Conservation (phyloP, 2,329 filamentous ascomycete genomes). For the Aquanectria penicillioides region DNA sequence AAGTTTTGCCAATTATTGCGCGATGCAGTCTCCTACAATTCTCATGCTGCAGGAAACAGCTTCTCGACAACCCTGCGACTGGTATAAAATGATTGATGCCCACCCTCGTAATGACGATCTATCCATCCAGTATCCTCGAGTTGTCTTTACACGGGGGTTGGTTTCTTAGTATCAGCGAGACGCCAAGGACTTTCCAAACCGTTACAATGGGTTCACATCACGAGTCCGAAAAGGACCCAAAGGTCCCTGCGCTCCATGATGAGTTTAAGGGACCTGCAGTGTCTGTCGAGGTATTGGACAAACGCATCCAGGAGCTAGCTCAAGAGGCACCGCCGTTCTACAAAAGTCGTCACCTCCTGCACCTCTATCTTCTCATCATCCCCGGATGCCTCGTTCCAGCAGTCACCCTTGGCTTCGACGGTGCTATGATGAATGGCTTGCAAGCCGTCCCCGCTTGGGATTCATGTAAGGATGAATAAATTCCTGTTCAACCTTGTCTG, state of each 20-base stretch:
- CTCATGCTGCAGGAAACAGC: no score
- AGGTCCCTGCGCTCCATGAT: background rate
- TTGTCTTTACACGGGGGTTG: no score
- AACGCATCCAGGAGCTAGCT: conserved; percentile 2
- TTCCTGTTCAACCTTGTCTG: no score
- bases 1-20: no score
- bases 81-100: no score
- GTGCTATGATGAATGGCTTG: conserved; percentile 49
- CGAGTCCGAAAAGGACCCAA: background rate
- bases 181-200: no score
- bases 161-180: no score
- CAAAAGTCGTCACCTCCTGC: conserved; percentile 11
- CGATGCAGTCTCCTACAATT: no score
- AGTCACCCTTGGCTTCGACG: conserved; percentile 52
- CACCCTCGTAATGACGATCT: no score
- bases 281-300: background rate
- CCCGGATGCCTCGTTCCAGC: conserved; percentile 24
- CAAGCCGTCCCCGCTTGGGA: conserved; percentile 33
- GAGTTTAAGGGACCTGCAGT: background rate
- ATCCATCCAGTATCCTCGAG: background rate
- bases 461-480: conserved; percentile 24
- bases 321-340: conserved; percentile 20
- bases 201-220: background rate
- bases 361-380: conserved; percentile 25
- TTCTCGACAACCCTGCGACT: no score